These are phyloP conservation scores for Vachellia collinsii DNA, from an alignment of 306 rosid genomes.

Conservation along the genomic window DNA sequence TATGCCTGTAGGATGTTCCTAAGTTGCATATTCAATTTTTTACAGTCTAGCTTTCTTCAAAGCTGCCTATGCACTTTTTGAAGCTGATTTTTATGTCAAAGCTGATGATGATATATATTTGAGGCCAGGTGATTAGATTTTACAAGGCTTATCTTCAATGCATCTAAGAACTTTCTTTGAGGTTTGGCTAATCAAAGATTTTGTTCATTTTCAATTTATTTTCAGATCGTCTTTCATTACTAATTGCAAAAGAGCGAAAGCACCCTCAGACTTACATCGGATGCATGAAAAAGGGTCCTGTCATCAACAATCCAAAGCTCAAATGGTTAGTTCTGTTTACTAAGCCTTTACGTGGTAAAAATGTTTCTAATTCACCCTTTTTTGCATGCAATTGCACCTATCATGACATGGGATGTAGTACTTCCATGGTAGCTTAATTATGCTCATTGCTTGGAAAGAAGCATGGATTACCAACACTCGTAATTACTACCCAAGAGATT, in stretches of 20 bases:
- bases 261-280: slow-evolving; percentile 93
- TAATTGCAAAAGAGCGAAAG: slow-evolving; percentile 74
- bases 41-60: slow-evolving; percentile 90
- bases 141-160: slow-evolving; percentile 24
- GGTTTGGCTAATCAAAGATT: slow-evolving; percentile 15
- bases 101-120: slow-evolving; percentile 97
- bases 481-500: not conserved
- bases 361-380: slow-evolving; percentile 3
- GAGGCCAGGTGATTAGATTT: slow-evolving; percentile 73
- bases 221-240: slow-evolving; percentile 87
- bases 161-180: slow-evolving; percentile 30
- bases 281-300: slow-evolving; percentile 98
- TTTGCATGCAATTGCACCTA: slow-evolving; percentile 10
- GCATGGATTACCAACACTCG: not conserved
- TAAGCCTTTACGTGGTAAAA: not conserved
- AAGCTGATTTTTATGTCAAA: slow-evolving; percentile 88
- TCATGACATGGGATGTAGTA: slow-evolving; percentile 9
- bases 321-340: slow-evolving; percentile 71
- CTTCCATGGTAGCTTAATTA: slow-evolving; percentile 13
- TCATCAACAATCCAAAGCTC: slow-evolving; percentile 87
- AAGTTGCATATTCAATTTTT: slow-evolving; percentile 33
- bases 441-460: slow-evolving; percentile 5
- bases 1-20: slow-evolving; percentile 33
- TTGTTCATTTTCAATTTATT: slow-evolving; percentile 38
- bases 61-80: slow-evolving; percentile 91